phyloP scores from a whole-genome alignment of 108 stramenopile genomes.

The Nannochloropsis gaditana region DNA sequence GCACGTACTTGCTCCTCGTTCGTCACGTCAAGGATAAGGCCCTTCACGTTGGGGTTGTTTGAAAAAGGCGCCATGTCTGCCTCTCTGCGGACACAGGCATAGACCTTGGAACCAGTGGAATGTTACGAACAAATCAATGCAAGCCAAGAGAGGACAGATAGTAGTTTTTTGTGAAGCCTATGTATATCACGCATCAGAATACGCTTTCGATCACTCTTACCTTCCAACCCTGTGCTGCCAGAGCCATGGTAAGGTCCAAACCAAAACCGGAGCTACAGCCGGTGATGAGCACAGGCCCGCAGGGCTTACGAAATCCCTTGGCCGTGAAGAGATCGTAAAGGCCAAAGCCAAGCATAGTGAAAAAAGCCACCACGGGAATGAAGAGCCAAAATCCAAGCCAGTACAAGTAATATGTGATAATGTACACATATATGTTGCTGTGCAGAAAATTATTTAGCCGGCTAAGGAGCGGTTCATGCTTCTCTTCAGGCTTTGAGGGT shows the following conservation, averaged over 20 bases:
- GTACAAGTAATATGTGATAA: not conserved
- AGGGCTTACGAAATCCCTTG: conserved; percentile 16
- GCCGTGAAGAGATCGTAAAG: not conserved
- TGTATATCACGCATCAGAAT: too few species aligned
- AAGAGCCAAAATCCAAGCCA: not conserved
- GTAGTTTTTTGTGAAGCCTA: too few species aligned
- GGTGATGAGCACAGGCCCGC: conserved; percentile 12
- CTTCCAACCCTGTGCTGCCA: not conserved
- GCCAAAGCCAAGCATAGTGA: not conserved
- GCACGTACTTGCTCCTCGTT: conserved; percentile 15
- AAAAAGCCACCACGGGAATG: not conserved
- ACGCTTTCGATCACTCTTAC: not conserved
- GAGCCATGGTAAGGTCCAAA: not conserved
- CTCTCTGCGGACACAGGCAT: not conserved
- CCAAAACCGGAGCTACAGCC: not conserved
- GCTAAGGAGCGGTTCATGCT: not conserved
- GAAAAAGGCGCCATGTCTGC: not conserved
- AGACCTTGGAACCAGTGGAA: not conserved
- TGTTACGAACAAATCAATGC: too few species aligned
- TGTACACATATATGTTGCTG: not conserved
- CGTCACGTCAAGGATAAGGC: not conserved
- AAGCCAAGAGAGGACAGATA: too few species aligned
- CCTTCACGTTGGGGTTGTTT: not conserved
- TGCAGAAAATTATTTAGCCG: not conserved
- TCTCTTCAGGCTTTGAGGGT: not conserved